Conservation (phyloP, 805 yeast species). For the Candida ficus region DNA sequence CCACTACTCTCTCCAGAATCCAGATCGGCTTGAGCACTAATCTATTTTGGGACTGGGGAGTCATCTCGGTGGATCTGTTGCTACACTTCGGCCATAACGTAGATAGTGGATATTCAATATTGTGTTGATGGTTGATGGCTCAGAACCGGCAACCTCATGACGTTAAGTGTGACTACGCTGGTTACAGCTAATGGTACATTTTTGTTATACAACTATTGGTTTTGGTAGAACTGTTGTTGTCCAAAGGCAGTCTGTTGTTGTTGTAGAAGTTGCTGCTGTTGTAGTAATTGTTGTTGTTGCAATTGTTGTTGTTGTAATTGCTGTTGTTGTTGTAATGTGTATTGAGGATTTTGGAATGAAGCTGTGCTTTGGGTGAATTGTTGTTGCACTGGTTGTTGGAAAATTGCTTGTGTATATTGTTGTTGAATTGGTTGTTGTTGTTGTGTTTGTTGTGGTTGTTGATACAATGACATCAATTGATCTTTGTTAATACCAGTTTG, state of each 20-base stretch:
- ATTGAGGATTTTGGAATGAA: neutral
- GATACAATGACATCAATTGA: conserved; percentile 20
- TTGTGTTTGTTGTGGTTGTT: conserved; percentile 8
- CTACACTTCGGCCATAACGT: too few relatives aligned
- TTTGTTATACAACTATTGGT: neutral
- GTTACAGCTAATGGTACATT: too few relatives aligned
- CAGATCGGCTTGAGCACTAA: too few relatives aligned
- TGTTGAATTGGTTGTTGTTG: neutral
- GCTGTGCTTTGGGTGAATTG: neutral
- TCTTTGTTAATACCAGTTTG: conserved; percentile 17
- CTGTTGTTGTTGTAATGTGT: conserved; percentile 1
- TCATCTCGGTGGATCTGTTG: too few relatives aligned
- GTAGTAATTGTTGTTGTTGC: neutral
- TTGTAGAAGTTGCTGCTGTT: neutral
- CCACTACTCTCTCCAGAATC: too few relatives aligned
- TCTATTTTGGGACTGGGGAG: too few relatives aligned
- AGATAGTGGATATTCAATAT: too few relatives aligned
- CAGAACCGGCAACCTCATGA: too few relatives aligned
- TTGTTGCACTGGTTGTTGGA: conserved; percentile 5
- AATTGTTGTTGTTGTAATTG: neutral
- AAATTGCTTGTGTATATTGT: neutral
- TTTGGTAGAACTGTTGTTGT: neutral
- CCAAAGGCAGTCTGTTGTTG: neutral
- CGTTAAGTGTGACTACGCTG: too few relatives aligned
- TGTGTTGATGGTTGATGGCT: too few relatives aligned